A percentile compares a stretch with the other conserved stretches of the same genome.
These are phyloP conservation scores for Heliamphora exappendiculata DNA, from an alignment of 148 eudicot species.

Conservation along the genomic window DNA sequence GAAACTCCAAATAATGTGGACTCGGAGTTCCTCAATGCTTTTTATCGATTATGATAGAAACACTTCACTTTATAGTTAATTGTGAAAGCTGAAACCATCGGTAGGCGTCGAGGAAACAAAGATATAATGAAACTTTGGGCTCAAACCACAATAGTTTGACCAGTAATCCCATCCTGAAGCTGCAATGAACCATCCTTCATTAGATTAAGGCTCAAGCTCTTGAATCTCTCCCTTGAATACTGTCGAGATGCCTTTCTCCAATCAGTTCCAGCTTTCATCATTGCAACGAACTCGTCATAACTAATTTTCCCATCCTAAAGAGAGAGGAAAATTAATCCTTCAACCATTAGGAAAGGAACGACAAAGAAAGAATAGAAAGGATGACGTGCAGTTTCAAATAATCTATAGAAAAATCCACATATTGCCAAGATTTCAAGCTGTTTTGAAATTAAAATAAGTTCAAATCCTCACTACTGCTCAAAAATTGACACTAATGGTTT, in stretches of 20 bases:
- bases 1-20: neutral
- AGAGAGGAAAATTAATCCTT: no score
- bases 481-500: neutral
- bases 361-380: neutral
- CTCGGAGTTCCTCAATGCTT: neutral
- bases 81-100: neutral
- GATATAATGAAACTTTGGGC: neutral
- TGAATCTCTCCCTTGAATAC: conserved; percentile 40
- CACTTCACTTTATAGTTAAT: no score
- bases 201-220: conserved; percentile 33
- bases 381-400: neutral
- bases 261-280: conserved; percentile 53
- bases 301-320: conserved; percentile 47
- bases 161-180: conserved; percentile 12
- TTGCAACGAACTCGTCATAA: conserved; percentile 39
- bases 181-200: conserved; percentile 33
- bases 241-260: conserved; percentile 48
- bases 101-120: neutral
- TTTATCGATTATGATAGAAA: neutral
- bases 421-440: neutral
- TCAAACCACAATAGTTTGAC: conserved; percentile 11
- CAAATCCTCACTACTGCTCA: neutral
- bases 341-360: neutral
- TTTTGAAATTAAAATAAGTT: neutral
- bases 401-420: neutral